Base-by-base conservation (phyloP, 768 basidiomycete genomes). In the Asterophora lycoperdoides region DNA sequence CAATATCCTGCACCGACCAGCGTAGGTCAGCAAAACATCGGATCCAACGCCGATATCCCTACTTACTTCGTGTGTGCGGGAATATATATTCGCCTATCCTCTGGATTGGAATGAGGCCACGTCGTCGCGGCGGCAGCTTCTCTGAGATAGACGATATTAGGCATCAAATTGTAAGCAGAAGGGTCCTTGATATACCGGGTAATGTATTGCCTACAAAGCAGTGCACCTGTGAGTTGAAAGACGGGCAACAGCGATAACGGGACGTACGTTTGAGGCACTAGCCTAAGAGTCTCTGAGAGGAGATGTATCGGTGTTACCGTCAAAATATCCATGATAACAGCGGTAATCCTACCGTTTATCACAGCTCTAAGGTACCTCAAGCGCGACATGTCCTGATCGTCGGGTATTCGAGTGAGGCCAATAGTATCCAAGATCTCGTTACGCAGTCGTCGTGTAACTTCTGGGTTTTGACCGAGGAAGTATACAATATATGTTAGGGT, bases 281-380 rank as follows among this genome's bases (percentile, higher is more conserved):
- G 49, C 14, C 71, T 56, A 40, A 72, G 48, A 1, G 67, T 66
- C 49, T 71, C 68, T 66, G 64, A 36, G 28, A 42, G 45, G 63
- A 47, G 23, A 8, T 2, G 13, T 11, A 6, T 6, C 6, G 23
- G 19, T 39, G 18, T 11, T 23, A 23, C 29, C 68, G 60, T 15
- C 55, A 53, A 44, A 63, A 65, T 11, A 23, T 13, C 5, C 11
- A 6, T 4, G 13, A 43, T 17, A 71, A 48, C 18, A 9, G 14
- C 6, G 9, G 44, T 23, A 13, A 51, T 18, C 36, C 8, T 29
- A 73, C 73, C 74, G 48, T 75, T 74, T 29, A 75, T 61, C 19
- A 74, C 70, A 20, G 76, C 74, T 5, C 71, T 60, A 9, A 75
- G 58, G 51, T 66, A 72, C 51, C 70, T 75, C 69, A 75, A 68